phyloP scores from a whole-genome alignment of 2,329 filamentous ascomycete genomes.

The Aspergillus japonicus region DNA sequence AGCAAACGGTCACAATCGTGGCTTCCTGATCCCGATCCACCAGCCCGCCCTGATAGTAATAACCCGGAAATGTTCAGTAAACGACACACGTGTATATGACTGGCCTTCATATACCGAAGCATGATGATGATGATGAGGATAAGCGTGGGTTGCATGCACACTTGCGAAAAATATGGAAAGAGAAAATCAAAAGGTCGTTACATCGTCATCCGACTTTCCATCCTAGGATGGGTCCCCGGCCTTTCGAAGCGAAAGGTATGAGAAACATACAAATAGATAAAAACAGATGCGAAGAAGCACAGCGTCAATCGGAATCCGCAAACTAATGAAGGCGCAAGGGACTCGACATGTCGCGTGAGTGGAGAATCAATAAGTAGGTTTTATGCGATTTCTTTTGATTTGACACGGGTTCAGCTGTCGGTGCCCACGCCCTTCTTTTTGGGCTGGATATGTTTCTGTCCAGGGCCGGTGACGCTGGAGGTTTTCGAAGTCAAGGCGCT shows the following conservation, averaged over 20 bases:
- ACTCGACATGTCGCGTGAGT: conserved; percentile 6
- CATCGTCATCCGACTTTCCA: conserved; percentile 28
- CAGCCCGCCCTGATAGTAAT: background rate
- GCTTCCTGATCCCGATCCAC: background rate
- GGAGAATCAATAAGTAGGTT: conserved; percentile 5
- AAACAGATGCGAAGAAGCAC: conserved; percentile 15
- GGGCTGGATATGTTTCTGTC: conserved; percentile 40
- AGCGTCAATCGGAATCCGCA: background rate
- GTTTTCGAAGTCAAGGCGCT: conserved; percentile 23
- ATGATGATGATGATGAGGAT: background rate
- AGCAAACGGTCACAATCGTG: background rate
- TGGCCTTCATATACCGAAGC: background rate
- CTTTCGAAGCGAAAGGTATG: conserved; percentile 10
- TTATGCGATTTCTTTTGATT: conserved; percentile 5
- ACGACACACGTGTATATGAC: background rate
- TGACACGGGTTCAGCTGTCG: conserved; percentile 23
- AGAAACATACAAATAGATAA: conserved; percentile 2
- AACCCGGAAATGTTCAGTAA: background rate
- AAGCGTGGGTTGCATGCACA: conserved; percentile 1
- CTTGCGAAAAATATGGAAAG: background rate
- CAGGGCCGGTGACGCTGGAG: conserved; percentile 20
- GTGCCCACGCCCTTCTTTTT: conserved; percentile 42
- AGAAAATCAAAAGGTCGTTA: conserved; percentile 26
- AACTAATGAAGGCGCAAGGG: conserved; percentile 5
- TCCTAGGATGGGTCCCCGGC: conserved; percentile 8